phyloP scores from a whole-genome alignment of 2,329 filamentous ascomycete genomes.

The Neoscytalidium dimidiatum region DNA sequence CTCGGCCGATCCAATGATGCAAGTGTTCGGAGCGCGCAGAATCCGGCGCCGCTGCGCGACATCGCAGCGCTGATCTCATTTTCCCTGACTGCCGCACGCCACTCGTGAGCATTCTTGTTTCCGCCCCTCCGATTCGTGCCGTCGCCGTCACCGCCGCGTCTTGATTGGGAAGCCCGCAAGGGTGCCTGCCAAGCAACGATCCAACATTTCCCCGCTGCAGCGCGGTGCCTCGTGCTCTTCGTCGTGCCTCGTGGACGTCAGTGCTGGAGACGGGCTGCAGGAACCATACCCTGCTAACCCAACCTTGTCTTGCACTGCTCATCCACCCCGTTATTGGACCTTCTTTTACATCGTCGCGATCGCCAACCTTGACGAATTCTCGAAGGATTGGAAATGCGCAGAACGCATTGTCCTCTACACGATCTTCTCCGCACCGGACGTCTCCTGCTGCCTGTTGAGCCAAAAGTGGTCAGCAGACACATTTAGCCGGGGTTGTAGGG shows the following conservation, averaged over 20 bases:
- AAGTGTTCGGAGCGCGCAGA: background rate
- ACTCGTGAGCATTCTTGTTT: no score
- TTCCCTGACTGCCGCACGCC: no score
- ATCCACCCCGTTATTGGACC: no score
- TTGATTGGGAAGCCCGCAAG: background rate
- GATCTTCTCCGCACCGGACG: no score
- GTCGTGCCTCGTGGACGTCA: background rate
- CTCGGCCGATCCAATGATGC: background rate
- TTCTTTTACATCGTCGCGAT: no score
- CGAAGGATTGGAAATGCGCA: no score
- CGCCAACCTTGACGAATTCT: no score
- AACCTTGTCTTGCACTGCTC: background rate
- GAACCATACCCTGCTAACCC: background rate
- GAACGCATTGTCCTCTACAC: no score
- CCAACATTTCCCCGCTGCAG: background rate
- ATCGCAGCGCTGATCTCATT: constrained; percentile 7
- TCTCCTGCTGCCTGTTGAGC: no score
- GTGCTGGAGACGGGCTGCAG: background rate
- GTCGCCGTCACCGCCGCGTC: background rate
- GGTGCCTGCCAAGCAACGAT: background rate
- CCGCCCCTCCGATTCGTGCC: background rate
- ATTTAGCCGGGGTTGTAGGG: no score
- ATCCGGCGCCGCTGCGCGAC: background rate
- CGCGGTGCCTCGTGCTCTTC: no score
- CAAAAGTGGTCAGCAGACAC: no score